Conservation (phyloP, 768 basidiomycete species). For the Lactarius hatsudake region DNA sequence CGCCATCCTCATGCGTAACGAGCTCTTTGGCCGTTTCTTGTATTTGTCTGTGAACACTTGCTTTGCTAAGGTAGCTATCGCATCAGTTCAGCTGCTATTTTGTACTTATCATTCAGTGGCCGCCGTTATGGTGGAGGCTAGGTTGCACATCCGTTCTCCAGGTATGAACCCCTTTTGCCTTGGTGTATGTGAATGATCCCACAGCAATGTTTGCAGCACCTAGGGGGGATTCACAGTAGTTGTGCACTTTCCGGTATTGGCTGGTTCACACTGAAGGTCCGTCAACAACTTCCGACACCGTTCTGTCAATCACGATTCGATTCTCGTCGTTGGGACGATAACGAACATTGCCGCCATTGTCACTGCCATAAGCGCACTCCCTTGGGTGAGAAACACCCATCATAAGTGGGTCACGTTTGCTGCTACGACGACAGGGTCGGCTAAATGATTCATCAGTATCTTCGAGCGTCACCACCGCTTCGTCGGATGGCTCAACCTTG, state of each 20-base stretch:
- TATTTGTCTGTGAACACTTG: constrained; percentile 68
- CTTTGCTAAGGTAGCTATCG: constrained; percentile 61
- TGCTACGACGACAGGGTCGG: neutral
- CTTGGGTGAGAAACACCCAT: constrained; percentile 44
- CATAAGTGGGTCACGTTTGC: constrained; percentile 37
- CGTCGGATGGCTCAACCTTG: constrained; percentile 41
- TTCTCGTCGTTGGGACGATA: constrained; percentile 40
- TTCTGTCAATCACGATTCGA: constrained; percentile 36
- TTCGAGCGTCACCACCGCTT: constrained; percentile 46
- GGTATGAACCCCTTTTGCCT: constrained; percentile 35
- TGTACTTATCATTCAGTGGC: constrained; percentile 47
- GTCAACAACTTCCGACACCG: constrained; percentile 39
- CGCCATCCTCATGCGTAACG: constrained; percentile 77
- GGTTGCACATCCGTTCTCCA: constrained; percentile 72
- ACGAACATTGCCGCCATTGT: constrained; percentile 40
- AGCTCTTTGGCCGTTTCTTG: constrained; percentile 74
- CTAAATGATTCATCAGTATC: constrained; percentile 33
- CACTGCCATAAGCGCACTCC: constrained; percentile 40
- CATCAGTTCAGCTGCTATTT: constrained; percentile 4
- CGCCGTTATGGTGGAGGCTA: constrained; percentile 68
- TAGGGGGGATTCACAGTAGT: constrained; percentile 46
- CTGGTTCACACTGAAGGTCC: constrained; percentile 39
- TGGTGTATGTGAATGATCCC: neutral
- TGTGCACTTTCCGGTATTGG: constrained; percentile 40
- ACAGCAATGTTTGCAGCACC: constrained; percentile 34